Percentiles rank a stretch among this genome's conserved stretches.
Conservation (phyloP, 164 flowering plant species). For the Paratinospora sagittata region DNA sequence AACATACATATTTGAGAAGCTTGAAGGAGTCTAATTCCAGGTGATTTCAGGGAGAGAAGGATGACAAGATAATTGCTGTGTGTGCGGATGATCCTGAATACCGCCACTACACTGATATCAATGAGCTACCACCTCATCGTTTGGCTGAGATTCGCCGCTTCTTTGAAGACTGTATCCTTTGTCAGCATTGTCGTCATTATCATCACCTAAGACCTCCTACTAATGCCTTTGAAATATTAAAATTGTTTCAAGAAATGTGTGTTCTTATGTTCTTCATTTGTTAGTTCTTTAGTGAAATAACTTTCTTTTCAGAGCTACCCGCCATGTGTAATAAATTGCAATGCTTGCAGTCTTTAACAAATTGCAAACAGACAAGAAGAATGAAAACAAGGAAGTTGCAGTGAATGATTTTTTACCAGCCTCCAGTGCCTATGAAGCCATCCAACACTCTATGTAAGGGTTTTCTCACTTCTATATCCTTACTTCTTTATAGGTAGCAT, state of each 20-base stretch:
- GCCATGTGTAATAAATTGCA: background rate
- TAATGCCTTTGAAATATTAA: background rate
- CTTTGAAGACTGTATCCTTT: conserved; percentile 65
- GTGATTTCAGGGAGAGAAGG: conserved; percentile 53
- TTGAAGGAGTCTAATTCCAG: background rate
- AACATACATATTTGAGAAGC: background rate
- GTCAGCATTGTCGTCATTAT: no score
- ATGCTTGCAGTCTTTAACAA: background rate
- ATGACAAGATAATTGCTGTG: conserved; percentile 68
- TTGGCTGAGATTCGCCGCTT: conserved; percentile 68
- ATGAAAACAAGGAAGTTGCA: conserved; percentile 77
- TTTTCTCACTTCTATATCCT: background rate
- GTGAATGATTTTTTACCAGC: conserved; percentile 59
- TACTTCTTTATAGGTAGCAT: no score
- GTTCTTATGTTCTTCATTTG: background rate
- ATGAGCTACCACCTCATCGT: conserved; percentile 56
- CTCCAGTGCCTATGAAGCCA: conserved; percentile 41
- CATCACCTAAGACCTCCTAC: no score
- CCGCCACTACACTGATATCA: conserved; percentile 49
- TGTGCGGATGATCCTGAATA: conserved; percentile 77
- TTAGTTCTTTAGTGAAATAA: background rate
- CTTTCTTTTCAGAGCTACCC: background rate
- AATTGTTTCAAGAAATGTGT: background rate
- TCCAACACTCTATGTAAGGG: conserved; percentile 65
- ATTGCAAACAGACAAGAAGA: conserved; percentile 50